Conservation (phyloP, 768 basidiomycete species). For the Gloeostereum incarnatum region DNA sequence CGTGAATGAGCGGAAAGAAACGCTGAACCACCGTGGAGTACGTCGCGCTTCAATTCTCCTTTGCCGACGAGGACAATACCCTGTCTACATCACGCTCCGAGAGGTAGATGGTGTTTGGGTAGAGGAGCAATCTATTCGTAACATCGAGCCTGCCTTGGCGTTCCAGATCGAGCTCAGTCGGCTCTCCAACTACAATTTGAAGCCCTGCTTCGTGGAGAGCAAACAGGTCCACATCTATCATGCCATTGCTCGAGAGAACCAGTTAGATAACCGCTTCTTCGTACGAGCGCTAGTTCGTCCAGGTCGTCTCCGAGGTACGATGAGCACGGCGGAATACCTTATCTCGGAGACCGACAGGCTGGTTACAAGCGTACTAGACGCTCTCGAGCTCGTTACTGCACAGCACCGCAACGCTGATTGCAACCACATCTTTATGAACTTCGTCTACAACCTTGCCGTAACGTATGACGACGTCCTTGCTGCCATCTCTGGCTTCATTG, state of each 20-base stretch:
- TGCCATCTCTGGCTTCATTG: constrained; percentile 98
- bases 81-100: constrained; percentile 89
- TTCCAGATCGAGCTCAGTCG: constrained; percentile 97
- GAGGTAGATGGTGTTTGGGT: constrained; percentile 60
- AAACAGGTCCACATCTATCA: constrained; percentile 99
- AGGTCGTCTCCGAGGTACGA: constrained; percentile 82
- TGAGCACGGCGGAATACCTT: constrained; percentile 96
- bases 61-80: constrained; percentile 87
- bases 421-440: constrained; percentile 99
- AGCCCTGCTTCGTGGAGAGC: constrained; percentile 93
- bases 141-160: constrained; percentile 96
- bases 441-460: constrained; percentile 93
- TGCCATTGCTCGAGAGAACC: constrained; percentile 90
- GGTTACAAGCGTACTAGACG: constrained; percentile 88
- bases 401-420: constrained; percentile 90
- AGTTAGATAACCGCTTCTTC: constrained; percentile 97
- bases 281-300: constrained; percentile 94
- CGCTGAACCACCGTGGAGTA: constrained; percentile 69
- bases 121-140: constrained; percentile 94
- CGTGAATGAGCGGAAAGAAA: constrained; percentile 54
- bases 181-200: constrained; percentile 93
- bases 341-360: constrained; percentile 97
- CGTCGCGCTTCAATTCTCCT: constrained; percentile 89
- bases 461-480: constrained; percentile 95
- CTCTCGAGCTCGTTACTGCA: constrained; percentile 87